These are phyloP conservation scores for Mortierella sp. DNA, from an alignment of 371 early-diverging fungal genomes.

Conservation along the genomic window DNA sequence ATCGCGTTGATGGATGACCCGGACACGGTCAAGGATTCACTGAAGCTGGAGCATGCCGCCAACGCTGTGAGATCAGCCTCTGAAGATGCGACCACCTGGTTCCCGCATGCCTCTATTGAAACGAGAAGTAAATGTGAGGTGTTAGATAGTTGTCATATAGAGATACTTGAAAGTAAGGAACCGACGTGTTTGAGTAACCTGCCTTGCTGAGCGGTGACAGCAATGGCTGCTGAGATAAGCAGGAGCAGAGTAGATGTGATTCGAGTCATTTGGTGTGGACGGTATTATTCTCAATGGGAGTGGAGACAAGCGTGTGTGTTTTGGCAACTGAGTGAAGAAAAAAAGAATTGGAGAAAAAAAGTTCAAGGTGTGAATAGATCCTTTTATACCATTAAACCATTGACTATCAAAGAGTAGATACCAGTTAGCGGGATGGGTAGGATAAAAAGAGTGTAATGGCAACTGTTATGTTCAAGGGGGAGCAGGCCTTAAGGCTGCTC, in stretches of 20 bases:
- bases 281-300: too few relatives aligned
- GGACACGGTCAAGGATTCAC: slow-evolving; percentile 62
- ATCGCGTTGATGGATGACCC: slow-evolving; percentile 61
- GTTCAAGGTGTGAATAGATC: too few relatives aligned
- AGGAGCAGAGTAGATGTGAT: slow-evolving; percentile 23
- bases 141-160: background rate
- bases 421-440: too few relatives aligned
- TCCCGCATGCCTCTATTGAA: slow-evolving; percentile 39
- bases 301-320: too few relatives aligned
- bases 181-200: background rate
- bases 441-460: too few relatives aligned
- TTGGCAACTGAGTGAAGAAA: too few relatives aligned
- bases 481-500: too few relatives aligned
- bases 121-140: background rate
- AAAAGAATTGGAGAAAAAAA: too few relatives aligned
- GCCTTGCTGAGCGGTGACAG: slow-evolving; percentile 34
- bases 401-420: too few relatives aligned
- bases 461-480: too few relatives aligned
- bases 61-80: slow-evolving; percentile 66
- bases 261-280: slow-evolving; percentile 26
- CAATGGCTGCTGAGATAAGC: slow-evolving; percentile 24
- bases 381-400: too few relatives aligned
- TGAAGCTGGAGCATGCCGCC: slow-evolving; percentile 60
- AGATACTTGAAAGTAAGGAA: background rate
- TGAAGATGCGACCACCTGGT: slow-evolving; percentile 41